Evolutionary conservation across 768 basidiomycete species (phyloP).

Genomic region (Phanerochaete sordida): DNA sequence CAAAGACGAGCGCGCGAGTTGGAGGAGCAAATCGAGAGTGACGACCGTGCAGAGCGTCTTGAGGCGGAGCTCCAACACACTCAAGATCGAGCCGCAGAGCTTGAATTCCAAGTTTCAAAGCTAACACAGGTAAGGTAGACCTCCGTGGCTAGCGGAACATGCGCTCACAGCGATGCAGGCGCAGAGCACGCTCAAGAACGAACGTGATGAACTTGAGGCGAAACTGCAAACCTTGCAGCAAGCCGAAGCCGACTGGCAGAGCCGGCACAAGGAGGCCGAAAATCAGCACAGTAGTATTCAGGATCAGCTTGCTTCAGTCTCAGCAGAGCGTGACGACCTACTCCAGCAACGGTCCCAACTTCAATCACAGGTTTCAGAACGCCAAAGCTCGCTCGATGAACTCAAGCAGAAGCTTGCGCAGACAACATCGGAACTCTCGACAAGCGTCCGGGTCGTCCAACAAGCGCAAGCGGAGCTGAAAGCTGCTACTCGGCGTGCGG

Average conservation of each 20-base stretch:
- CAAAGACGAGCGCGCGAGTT: constrained; percentile 64
- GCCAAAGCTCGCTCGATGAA: constrained; percentile 44
- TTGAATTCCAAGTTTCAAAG: constrained; percentile 79
- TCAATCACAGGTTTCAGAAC: constrained; percentile 42
- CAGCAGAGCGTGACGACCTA: constrained; percentile 46
- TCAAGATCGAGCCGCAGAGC: constrained; percentile 77
- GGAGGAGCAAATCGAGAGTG: constrained; percentile 79
- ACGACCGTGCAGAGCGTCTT: constrained; percentile 74
- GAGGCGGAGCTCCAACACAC: constrained; percentile 73
- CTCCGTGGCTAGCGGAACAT: background rate
- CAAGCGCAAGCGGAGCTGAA: constrained; percentile 64
- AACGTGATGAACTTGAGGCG: constrained; percentile 54
- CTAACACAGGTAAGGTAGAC: constrained; percentile 59
- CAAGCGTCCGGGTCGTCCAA: constrained; percentile 54
- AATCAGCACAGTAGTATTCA: constrained; percentile 36
- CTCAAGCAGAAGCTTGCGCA: constrained; percentile 59
- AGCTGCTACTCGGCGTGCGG: constrained; percentile 60
- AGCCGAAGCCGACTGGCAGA: constrained; percentile 44
- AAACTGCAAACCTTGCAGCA: constrained; percentile 40
- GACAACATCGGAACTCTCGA: constrained; percentile 49
- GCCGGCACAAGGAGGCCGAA: constrained; percentile 45
- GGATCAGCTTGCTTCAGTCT: constrained; percentile 40
- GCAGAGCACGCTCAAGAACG: constrained; percentile 53
- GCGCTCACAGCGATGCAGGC: constrained; percentile 36
- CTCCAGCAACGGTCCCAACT: constrained; percentile 47